These are phyloP conservation scores for Botryosphaeria dothidea DNA, from an alignment of 2,329 filamentous ascomycete genomes.

Conservation along the genomic window DNA sequence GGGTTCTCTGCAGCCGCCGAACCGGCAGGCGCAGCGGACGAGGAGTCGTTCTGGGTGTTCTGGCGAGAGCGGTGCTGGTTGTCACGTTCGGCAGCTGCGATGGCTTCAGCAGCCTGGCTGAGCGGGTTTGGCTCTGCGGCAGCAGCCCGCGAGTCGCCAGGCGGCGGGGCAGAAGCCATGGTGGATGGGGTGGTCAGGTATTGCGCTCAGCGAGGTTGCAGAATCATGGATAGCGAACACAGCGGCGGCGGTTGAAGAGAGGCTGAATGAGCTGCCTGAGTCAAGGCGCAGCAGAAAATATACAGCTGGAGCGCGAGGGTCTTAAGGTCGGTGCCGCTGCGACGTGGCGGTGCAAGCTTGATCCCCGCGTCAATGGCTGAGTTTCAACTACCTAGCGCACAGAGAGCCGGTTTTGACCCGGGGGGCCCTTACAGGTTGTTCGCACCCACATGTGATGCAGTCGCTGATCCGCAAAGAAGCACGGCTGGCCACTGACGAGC, in stretches of 20 bases:
- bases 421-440: not conserved
- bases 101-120: slow-evolving; percentile 16
- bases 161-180: slow-evolving; percentile 16
- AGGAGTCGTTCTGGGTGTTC: not conserved
- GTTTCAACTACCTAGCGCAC: not conserved
- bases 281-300: not conserved
- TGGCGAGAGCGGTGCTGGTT: not conserved
- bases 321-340: not conserved
- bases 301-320: not conserved
- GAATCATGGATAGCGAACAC: not conserved
- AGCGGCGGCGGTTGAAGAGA: not conserved
- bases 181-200: not conserved
- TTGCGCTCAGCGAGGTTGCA: not conserved
- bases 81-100: slow-evolving; percentile 13
- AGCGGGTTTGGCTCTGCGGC: slow-evolving; percentile 9
- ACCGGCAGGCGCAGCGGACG: not conserved
- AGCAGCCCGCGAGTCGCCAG: slow-evolving; percentile 3
- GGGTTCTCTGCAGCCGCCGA: not conserved
- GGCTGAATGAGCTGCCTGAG: not conserved
- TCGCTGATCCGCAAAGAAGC: not conserved
- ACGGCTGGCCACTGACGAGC: not conserved
- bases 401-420: not conserved
- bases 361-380: slow-evolving; percentile 8
- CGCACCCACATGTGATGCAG: not conserved
- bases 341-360: slow-evolving; percentile 11